A percentile compares a stretch with the other conserved stretches of the same genome.
Conservation (phyloP, 2,329 filamentous ascomycete genomes). For the Arthrinium phaeospermum region DNA sequence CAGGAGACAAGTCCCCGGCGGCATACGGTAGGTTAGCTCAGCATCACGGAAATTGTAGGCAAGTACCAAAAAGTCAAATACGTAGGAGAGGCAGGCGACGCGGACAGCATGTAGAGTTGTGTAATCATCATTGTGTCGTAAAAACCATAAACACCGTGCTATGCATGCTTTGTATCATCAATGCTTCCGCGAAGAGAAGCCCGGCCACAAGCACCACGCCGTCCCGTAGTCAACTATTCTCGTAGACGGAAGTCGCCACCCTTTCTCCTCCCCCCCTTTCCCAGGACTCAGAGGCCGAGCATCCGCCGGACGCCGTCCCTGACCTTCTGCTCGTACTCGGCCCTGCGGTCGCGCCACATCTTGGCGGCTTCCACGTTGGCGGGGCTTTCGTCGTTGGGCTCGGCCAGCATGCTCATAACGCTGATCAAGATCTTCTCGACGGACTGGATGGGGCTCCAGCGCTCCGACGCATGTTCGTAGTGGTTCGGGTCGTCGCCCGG, state of each 20-base stretch:
- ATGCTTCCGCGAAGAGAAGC: not conserved
- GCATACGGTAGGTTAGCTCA: too few relatives aligned
- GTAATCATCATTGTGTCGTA: slow-evolving; percentile 11
- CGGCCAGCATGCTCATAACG: slow-evolving; percentile 98
- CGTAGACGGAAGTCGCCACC: not conserved
- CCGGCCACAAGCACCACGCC: not conserved
- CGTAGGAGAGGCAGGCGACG: not conserved
- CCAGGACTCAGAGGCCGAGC: slow-evolving; percentile 67
- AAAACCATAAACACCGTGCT: slow-evolving; percentile 13
- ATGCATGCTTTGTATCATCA: slow-evolving; percentile 14
- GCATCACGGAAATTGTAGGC: not conserved
- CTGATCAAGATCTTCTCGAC: slow-evolving; percentile 97
- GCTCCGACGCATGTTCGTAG: slow-evolving; percentile 94
- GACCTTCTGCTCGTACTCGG: slow-evolving; percentile 87
- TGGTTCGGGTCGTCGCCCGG: slow-evolving; percentile 98
- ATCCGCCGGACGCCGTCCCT: slow-evolving; percentile 80
- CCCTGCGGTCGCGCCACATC: slow-evolving; percentile 88
- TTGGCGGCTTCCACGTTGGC: slow-evolving; percentile 96
- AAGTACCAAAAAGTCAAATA: not conserved
- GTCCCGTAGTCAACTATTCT: not conserved
- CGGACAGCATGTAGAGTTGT: not conserved
- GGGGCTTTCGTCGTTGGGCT: slow-evolving; percentile 95
- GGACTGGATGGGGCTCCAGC: slow-evolving; percentile 95
- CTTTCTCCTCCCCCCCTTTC: too few relatives aligned
- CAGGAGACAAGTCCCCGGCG: not conserved